Base-by-base conservation (phyloP, 495 filamentous ascomycete genomes). In the Hypomontagnella monticulosa region DNA sequence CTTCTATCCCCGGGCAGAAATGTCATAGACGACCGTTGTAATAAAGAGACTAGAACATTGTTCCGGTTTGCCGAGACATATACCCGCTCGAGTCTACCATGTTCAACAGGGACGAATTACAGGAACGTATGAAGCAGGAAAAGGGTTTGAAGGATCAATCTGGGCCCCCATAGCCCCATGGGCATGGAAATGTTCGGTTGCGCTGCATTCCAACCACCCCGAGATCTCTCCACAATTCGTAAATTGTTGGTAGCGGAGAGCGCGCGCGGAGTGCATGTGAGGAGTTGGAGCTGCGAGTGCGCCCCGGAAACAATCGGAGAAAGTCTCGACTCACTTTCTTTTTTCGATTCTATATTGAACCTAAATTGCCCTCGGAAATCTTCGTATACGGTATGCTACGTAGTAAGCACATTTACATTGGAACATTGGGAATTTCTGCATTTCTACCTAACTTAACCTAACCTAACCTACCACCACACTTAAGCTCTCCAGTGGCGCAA, bases 381-480 rank as follows among this genome's bases (percentile, higher is more conserved):
- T 48, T 12, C 48, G 11, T n/a, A 32, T 16, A 32, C 16, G 38
- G 52, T 23, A 7, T 57, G 51, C 27, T 44, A 57, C 46, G 32
- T 62, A 62, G 64, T 67, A 62, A 62, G 64, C 57, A 37, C 48
- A 42, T n/a, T n/a, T n/a, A n/a, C n/a, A n/a, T n/a, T n/a, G n/a
- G n/a, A n/a, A n/a, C n/a, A n/a, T 48, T 60, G 12, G 27, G 27
- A 57, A 19, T 30, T 67, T 8, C 46, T 51, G 47, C 52, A 61
- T 62, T 48, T 48, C 52, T 53, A 62, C 58, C 58, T 53, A 42
- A 67, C 33, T 15, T 33, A 16, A 34, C n/a, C 47, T 20, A n/a
- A 36, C 23, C 23, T 27, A 6, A 27, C n/a, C n/a, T n/a, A n/a
- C n/a, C n/a, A n/a, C 23, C 23, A 27, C 23, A 27, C 23, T 27